These are phyloP conservation scores for Solanum paucissectum DNA, from an alignment of 257 asterid species.

Conservation along the genomic window DNA sequence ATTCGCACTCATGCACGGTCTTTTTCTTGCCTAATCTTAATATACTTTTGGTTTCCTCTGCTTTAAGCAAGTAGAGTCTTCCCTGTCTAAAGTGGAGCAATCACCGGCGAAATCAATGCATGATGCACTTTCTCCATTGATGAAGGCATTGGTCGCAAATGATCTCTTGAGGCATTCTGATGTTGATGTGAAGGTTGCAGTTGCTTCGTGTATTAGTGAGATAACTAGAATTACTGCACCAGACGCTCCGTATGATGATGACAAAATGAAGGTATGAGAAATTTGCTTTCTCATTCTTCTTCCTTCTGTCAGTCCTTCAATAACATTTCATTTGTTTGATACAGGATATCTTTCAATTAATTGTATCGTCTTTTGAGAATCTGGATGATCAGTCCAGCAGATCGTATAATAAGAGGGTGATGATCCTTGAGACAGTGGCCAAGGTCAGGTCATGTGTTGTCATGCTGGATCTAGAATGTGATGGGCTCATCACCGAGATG, in stretches of 20 bases:
- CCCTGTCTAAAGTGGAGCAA: conserved; percentile 83
- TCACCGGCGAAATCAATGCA: conserved; percentile 75
- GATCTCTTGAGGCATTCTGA: conserved; percentile 64
- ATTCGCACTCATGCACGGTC: not conserved
- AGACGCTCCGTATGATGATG: conserved; percentile 94
- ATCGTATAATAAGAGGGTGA: conserved; percentile 59
- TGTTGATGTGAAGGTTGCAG: conserved; percentile 75
- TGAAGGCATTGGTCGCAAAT: conserved; percentile 48
- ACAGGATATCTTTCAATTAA: conserved; percentile 83
- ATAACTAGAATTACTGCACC: conserved; percentile 97
- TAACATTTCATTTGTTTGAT: conserved; percentile 17
- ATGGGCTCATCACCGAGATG: conserved; percentile 75
- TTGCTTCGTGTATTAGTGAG: conserved; percentile 95
- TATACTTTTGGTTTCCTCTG: not conserved
- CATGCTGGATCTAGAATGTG: conserved; percentile 97
- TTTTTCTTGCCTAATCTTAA: not conserved
- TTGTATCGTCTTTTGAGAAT: conserved; percentile 79
- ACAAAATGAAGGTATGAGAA: conserved; percentile 67
- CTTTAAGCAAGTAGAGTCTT: conserved; percentile 46
- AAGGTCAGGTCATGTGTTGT: conserved; percentile 94
- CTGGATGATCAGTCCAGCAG: conserved; percentile 61
- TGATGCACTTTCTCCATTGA: conserved; percentile 56
- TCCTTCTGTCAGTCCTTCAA: not conserved
- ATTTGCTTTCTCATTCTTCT: not conserved
- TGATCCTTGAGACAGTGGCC: conserved; percentile 90